Evolutionary conservation across 1,284 basidiomycete genomes (phyloP).

Genomic region (Singerocomus inundabilis): DNA sequence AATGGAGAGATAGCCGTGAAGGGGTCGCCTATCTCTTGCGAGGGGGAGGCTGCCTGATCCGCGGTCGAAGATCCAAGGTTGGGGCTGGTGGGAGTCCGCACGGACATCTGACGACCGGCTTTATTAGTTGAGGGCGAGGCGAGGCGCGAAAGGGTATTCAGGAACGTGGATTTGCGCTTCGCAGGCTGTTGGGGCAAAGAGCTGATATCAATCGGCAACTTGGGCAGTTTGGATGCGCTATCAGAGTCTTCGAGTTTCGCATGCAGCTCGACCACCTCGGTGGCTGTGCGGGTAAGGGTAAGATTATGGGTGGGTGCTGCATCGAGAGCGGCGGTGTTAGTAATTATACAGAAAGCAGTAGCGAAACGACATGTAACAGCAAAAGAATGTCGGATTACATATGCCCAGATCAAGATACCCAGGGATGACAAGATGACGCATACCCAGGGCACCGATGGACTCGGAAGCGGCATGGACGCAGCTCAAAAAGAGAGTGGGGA

Average conservation of each 20-base stretch:
- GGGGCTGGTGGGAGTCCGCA: constrained; percentile 33
- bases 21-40: constrained; percentile 57
- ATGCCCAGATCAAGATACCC: constrained; percentile 14
- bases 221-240: constrained; percentile 54
- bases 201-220: constrained; percentile 57
- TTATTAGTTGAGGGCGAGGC: constrained; percentile 60
- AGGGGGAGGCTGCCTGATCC: constrained; percentile 48
- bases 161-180: constrained; percentile 77
- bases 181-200: constrained; percentile 48
- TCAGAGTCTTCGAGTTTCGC: constrained; percentile 62
- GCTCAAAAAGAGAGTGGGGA: constrained; percentile 25
- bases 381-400: constrained; percentile 18
- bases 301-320: constrained; percentile 85
- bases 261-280: constrained; percentile 76
- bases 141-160: constrained; percentile 77
- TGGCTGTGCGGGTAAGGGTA: constrained; percentile 73
- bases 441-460: constrained; percentile 23
- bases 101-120: constrained; percentile 39
- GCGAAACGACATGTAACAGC: constrained; percentile 12
- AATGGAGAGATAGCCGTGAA: constrained; percentile 46
- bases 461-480: constrained; percentile 27
- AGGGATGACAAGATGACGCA: constrained; percentile 19
- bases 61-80: constrained; percentile 27
- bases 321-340: constrained; percentile 35
- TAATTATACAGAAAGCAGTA: constrained; percentile 14